Conservation (phyloP, 495 filamentous ascomycete species). For the Letharia columbiana region DNA sequence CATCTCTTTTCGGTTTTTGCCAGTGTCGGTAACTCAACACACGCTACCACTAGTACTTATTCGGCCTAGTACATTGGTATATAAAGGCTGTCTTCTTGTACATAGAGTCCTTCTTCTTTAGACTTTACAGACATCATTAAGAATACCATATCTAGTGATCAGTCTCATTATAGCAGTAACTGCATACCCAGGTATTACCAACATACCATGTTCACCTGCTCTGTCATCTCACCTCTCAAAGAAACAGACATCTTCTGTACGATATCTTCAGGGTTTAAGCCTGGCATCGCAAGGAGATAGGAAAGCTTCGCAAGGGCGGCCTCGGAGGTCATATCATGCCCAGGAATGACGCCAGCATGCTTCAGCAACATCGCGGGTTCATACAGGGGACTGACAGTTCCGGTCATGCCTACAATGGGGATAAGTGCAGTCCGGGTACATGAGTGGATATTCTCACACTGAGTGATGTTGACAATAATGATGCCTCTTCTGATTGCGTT, state of each 20-base stretch:
- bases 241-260: constrained; percentile 62
- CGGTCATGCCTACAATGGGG: constrained; percentile 47
- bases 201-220: constrained; percentile 52
- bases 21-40: no score
- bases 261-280: constrained; percentile 53
- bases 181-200: no score
- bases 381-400: constrained; percentile 84
- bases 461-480: constrained; percentile 87
- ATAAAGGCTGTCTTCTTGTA: no score
- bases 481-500: constrained; percentile 72
- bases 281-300: constrained; percentile 68
- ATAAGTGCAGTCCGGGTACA: neutral
- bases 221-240: constrained; percentile 80
- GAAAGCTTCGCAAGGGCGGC: constrained; percentile 90
- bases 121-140: no score
- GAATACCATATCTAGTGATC: no score
- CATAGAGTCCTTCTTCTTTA: no score
- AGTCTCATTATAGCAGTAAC: no score
- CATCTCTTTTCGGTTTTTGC: no score
- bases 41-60: no score
- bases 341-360: constrained; percentile 84
- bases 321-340: constrained; percentile 88
- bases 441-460: constrained; percentile 49
- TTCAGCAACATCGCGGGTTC: constrained; percentile 82
- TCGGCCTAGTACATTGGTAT: no score